Evolutionary conservation across 2,329 filamentous ascomycete species (phyloP).

Genomic region (Aureobasidium sp.): DNA sequence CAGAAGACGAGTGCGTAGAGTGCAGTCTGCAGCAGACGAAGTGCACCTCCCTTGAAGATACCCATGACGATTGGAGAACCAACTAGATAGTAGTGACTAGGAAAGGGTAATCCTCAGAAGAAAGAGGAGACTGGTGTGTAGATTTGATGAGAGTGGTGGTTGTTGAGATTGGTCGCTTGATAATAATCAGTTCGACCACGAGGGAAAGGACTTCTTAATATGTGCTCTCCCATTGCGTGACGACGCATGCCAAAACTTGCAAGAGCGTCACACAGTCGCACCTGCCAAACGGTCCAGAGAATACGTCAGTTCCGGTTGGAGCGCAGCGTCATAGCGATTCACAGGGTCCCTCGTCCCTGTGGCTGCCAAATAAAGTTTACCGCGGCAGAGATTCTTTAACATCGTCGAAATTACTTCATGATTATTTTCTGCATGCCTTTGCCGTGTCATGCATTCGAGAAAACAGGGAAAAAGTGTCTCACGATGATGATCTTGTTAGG

Average conservation of each 20-base stretch:
- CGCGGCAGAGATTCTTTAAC: conserved; percentile 5
- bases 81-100: not conserved
- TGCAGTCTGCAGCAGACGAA: conserved; percentile 58
- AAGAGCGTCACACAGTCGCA: not conserved
- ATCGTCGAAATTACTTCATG: conserved; percentile 7
- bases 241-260: not conserved
- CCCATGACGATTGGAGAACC: conserved; percentile 24
- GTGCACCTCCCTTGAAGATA: conserved; percentile 47
- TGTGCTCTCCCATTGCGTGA: not conserved
- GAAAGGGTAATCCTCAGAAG: not conserved
- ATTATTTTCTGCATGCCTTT: conserved; percentile 9
- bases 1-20: conserved; percentile 68
- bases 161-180: not conserved
- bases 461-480: not conserved
- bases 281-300: not conserved
- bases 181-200: not conserved
- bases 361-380: conserved; percentile 11
- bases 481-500: not conserved
- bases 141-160: not conserved
- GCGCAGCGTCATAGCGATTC: not conserved
- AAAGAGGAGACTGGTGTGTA: not conserved
- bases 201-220: conserved; percentile 6
- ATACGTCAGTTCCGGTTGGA: not conserved
- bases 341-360: too few species aligned
- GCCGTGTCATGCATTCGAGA: not conserved